Evolutionary conservation across 805 yeast species (phyloP), one percentile per base, ranked within the genome.

Genomic region (Suhomyces faveliae): DNA sequence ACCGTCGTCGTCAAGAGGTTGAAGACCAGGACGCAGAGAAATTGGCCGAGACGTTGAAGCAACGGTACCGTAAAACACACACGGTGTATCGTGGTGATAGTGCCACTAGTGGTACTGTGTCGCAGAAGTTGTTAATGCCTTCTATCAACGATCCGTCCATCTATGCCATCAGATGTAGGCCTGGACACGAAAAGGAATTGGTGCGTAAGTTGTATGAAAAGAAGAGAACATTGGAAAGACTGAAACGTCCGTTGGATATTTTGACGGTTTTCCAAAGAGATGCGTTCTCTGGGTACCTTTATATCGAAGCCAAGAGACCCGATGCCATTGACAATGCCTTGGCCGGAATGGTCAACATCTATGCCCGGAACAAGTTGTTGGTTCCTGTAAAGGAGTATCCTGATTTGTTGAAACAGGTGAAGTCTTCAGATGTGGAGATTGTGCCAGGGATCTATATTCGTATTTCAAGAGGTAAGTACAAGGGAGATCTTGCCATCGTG

Each of bases 341-440:
- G 50, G 81, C 83, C 41, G 98, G 98, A 68, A 79, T 94, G 64
- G 92, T 94, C 27, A 91, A 90, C 66, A 84, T 92, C 29, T 94
- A 85, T 58, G 62, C 73, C 39, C 72, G 79, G 46, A 85, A 86
- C 60, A 87, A 88, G 67, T 77, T 91, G 43, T 75, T 92, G 51
- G 97, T 94, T 42, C 99, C 99, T 5, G 94, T 94, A 49, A 89
- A 88, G 64, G 99, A 94, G 69, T 87, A 90, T 65, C 96, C 97
- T 1, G 95, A 91, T 65, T 76, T 94, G 60, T 76, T 94, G 63
- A 87, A 95, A 61, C 97, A 96, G 48, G 88, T 84, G 47, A 89
- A 87, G 67, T 82, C 96, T 0, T 80, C 89, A 45, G 98, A 91
- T 59, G 86, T 89, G 21, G 91, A 89, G 58, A 73, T 94, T 20